Base-by-base conservation (phyloP, 192 early-diverging fungal species). In the Coemansia sp. region DNA sequence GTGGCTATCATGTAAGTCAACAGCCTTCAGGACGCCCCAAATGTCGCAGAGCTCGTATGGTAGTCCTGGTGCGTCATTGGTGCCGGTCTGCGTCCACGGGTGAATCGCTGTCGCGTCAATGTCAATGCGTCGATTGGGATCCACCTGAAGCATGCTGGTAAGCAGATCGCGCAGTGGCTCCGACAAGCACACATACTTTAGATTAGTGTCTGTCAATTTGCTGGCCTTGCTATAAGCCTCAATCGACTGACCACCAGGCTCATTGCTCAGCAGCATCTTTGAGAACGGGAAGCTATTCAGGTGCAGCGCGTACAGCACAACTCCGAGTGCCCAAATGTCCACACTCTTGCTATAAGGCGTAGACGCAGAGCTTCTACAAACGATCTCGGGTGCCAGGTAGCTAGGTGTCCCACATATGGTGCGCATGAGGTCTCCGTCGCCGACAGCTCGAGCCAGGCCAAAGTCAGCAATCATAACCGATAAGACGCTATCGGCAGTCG, bases 381-480 rank as follows among this genome's bases (percentile, higher is more conserved):
- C 72, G 51, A 85, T 85, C 65, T 85, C 82, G 4, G 87, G 87
- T 4, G 87, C 87, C 63, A 88, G 36, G 63, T 88, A 88, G 77
- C 79, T 84, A 22, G 87, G 87, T 1, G 87, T 88, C 11, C 87
- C 87, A 62, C 86, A 87, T 63, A 88, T 80, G 0, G 87, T 88
- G 29, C 74, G 76, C 74, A 86, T 78, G 16, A 80, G 63, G 27
- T 77, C 78, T n/a, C 74, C 78, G 22, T 86, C 81, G 22, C 70
- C 73, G 24, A 86, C 75, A 10, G 64, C 78, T 16, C 78, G 70
- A 16, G 86, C 86, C 49, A 93, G 86, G 20, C 91, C 91, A 85
- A 93, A 93, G 67, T 93, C 91, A 2, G 90, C 87, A 31, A 93
- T 80, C 47, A 83, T 86, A 16, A 86, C 78, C 31, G 66, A 61